Percentiles rank a stretch among this genome's conserved stretches.
phyloP scores from a whole-genome alignment of 306 rosid genomes.

The Citrullus colocynthis region DNA sequence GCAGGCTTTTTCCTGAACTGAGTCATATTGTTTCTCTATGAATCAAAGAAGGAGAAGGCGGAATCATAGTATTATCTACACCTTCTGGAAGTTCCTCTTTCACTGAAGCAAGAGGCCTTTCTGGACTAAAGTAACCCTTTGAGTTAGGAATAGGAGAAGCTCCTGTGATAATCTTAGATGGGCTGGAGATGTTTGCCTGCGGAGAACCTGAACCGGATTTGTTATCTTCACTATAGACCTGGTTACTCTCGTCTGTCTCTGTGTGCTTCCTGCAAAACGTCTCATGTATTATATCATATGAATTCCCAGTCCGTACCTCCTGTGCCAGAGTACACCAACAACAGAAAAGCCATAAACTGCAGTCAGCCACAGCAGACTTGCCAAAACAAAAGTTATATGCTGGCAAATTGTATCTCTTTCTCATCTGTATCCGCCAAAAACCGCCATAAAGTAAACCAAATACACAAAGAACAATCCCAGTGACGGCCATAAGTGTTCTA shows the following conservation, averaged over 20 bases:
- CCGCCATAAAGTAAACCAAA: conserved; percentile 93
- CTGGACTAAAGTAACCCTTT: conserved; percentile 31
- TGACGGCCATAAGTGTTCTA: conserved; percentile 36
- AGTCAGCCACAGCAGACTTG: conserved; percentile 51
- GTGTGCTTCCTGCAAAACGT: conserved; percentile 25
- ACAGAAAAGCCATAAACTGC: conserved; percentile 78
- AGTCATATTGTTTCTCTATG: conserved; percentile 32
- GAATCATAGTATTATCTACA: conserved; percentile 46
- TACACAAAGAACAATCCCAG: conserved; percentile 60
- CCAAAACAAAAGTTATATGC: conserved; percentile 66
- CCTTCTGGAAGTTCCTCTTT: conserved; percentile 39
- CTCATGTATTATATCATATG: conserved; percentile 51
- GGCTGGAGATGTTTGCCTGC: conserved; percentile 21
- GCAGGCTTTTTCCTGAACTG: neutral
- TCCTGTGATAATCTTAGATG: conserved; percentile 21
- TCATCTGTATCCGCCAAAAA: conserved; percentile 96
- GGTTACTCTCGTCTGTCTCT: conserved; percentile 5
- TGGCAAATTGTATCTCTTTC: conserved; percentile 79
- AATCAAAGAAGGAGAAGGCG: conserved; percentile 48
- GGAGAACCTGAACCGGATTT: conserved; percentile 37
- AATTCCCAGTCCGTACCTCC: conserved; percentile 65
- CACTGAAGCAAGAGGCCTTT: conserved; percentile 29
- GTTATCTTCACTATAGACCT: conserved; percentile 39
- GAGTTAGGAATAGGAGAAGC: conserved; percentile 31
- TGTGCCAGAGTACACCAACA: conserved; percentile 97